Conservation (phyloP, 352 stramenopile species). For the Peronospora tabacina region DNA sequence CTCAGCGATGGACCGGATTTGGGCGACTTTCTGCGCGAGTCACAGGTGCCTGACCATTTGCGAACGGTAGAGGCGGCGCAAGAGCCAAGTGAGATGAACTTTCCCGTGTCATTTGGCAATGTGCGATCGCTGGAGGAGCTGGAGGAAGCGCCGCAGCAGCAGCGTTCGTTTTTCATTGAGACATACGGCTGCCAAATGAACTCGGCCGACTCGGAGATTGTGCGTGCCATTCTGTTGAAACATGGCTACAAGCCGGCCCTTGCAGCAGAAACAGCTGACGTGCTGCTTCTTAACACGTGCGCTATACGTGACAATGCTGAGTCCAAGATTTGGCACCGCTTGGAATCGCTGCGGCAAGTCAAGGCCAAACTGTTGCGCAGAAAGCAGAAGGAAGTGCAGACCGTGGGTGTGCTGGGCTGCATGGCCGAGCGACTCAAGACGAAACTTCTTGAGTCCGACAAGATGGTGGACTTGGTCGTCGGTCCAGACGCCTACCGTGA, state of each 20-base stretch:
- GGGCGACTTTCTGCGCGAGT: constrained; percentile 65
- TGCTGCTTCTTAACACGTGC: constrained; percentile 98
- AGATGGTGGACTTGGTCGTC: constrained; percentile 96
- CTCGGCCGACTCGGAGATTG: constrained; percentile 97
- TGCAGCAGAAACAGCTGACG: constrained; percentile 76
- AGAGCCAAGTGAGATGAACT: constrained; percentile 72
- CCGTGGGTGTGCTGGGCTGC: constrained; percentile 96
- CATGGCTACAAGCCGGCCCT: constrained; percentile 50
- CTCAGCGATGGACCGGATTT: constrained; percentile 41
- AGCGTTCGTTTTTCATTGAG: constrained; percentile 76
- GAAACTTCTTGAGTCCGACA: constrained; percentile 90
- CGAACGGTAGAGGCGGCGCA: constrained; percentile 17
- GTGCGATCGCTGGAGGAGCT: constrained; percentile 51
- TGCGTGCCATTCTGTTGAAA: constrained; percentile 89
- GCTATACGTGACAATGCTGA: constrained; percentile 99
- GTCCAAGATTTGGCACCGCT: constrained; percentile 87
- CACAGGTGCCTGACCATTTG: constrained; percentile 32
- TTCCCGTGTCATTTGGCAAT: constrained; percentile 30
- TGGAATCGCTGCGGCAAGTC: constrained; percentile 69
- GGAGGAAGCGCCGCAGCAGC: constrained; percentile 23
- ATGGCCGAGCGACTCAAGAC: constrained; percentile 99
- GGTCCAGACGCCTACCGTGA: constrained; percentile 98
- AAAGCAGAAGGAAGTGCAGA: constrained; percentile 60
- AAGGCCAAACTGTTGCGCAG: constrained; percentile 62
- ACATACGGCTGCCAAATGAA: constrained; percentile 99